Base-by-base conservation (phyloP, 108 stramenopile genomes). In the Aurantiochytrium sp. region DNA sequence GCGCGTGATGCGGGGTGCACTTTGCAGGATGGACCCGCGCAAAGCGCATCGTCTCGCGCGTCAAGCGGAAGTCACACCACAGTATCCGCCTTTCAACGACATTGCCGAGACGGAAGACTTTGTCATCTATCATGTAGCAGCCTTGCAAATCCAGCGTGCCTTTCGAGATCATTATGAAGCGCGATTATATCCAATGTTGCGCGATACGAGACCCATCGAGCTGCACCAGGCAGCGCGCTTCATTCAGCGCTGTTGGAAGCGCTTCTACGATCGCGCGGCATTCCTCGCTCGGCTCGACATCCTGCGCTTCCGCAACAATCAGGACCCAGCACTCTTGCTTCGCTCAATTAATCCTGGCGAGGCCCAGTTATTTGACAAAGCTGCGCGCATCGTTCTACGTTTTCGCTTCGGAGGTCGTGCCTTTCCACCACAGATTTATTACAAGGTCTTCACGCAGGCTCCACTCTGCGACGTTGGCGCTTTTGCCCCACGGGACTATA, bases 371-470 rank as follows among this genome's bases (percentile, higher is more conserved):
- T 90, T 93, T n/a, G 93, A 93, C 87, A 58, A 44, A 16, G 92
- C 94, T 18, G 88, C 93, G 25, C 90, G 90, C 57, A 60, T 92
- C 5, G 90, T 90, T 53, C 88, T 94, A 1, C 90, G 92, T 3
- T 93, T 94, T 49, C 91, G 94, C 10, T 64, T 94, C 21, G 94
- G 94, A 3, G 93, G 94, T 0, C 44, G 57, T 57, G 88, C 71
- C 29, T 94, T 94, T 89, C 94, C 94, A 44, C 94, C 94, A 25
- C 49, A 88, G 51, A 89, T 94, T 5, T 94, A 93, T 91, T 94
- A 93, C 91, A 93, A 94, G 91, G 90, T 93, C 16, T 93, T 90
- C 90, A 92, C 93, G 6, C 91, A 92, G 21, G 72, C 53, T 44
- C 92, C 94, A 5, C 58, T 93, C 18, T 90, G 92, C 58, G 94